Evolutionary conservation across 257 asterid species (phyloP).

Genomic region (Rehmannia glutinosa): DNA sequence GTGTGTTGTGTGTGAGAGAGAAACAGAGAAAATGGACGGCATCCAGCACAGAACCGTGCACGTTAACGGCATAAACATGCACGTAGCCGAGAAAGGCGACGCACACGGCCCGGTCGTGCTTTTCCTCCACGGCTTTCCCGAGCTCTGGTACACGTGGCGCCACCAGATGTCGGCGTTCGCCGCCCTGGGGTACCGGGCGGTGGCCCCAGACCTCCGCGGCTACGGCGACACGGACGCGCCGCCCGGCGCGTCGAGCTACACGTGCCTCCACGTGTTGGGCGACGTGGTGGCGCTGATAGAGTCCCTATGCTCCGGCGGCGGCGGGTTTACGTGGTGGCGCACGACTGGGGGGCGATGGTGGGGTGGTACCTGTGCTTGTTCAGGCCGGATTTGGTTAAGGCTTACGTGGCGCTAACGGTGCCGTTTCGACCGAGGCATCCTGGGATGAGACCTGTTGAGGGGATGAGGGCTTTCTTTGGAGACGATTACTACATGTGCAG

Average conservation of each 20-base stretch:
- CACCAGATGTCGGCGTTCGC: slow-evolving; percentile 65
- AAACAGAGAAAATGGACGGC: slow-evolving; percentile 41
- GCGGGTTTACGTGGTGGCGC: slow-evolving; percentile 65
- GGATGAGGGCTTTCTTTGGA: slow-evolving; percentile 63
- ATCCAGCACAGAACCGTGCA: slow-evolving; percentile 46
- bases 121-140: slow-evolving; percentile 94
- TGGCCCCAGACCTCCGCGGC: slow-evolving; percentile 95
- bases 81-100: slow-evolving; percentile 69
- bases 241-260: slow-evolving; percentile 29
- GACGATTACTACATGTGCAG: slow-evolving; percentile 91
- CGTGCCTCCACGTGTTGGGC: slow-evolving; percentile 63
- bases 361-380: slow-evolving; percentile 68
- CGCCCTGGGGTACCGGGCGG: slow-evolving; percentile 67
- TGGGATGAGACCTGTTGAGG: slow-evolving; percentile 47
- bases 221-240: slow-evolving; percentile 77
- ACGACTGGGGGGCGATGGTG: slow-evolving; percentile 94
- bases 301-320: slow-evolving; percentile 34
- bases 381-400: slow-evolving; percentile 78
- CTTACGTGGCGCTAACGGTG: slow-evolving; percentile 52
- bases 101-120: slow-evolving; percentile 46
- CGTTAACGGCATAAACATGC: slow-evolving; percentile 81
- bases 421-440: slow-evolving; percentile 84
- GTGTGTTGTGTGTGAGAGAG: not conserved
- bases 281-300: slow-evolving; percentile 71
- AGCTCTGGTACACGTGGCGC: slow-evolving; percentile 94